Evolutionary conservation across 345 rosid genomes (phyloP).

Genomic region (Salix suchowensis): DNA sequence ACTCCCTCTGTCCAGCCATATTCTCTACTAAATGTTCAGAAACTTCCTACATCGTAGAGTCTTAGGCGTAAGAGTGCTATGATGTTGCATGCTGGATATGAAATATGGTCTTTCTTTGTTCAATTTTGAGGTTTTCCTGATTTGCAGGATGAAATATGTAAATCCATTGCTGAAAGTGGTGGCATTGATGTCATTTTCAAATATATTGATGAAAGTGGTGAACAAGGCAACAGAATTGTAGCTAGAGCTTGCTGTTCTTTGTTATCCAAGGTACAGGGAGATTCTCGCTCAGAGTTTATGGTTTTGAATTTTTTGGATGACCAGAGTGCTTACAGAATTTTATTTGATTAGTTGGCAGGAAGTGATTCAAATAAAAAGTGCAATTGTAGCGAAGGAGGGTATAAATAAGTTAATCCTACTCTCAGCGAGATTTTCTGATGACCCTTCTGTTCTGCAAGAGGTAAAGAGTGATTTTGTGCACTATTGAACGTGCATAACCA

Average conservation of each 20-base stretch:
- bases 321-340: not conserved
- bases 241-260: conserved; percentile 77
- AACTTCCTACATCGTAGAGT: not conserved
- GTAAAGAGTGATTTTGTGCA: conserved; percentile 29
- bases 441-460: conserved; percentile 82
- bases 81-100: not conserved
- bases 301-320: not conserved
- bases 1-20: not conserved
- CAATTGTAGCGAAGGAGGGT: conserved; percentile 73
- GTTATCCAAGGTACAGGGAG: conserved; percentile 57
- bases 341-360: conserved; percentile 74
- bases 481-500: not conserved
- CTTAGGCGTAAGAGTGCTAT: not conserved
- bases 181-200: conserved; percentile 72
- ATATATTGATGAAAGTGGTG: conserved; percentile 74
- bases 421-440: conserved; percentile 67
- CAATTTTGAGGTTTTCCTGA: not conserved
- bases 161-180: conserved; percentile 80
- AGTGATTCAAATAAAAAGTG: conserved; percentile 82
- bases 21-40: not conserved
- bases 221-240: conserved; percentile 62
- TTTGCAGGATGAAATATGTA: conserved; percentile 74
- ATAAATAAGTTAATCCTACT: conserved; percentile 62
- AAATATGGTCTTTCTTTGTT: not conserved
- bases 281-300: not conserved